Percentiles rank a stretch among this genome's conserved stretches.
Conservation (phyloP, 2,329 filamentous ascomycete species). For the Aspergillus sp. region DNA sequence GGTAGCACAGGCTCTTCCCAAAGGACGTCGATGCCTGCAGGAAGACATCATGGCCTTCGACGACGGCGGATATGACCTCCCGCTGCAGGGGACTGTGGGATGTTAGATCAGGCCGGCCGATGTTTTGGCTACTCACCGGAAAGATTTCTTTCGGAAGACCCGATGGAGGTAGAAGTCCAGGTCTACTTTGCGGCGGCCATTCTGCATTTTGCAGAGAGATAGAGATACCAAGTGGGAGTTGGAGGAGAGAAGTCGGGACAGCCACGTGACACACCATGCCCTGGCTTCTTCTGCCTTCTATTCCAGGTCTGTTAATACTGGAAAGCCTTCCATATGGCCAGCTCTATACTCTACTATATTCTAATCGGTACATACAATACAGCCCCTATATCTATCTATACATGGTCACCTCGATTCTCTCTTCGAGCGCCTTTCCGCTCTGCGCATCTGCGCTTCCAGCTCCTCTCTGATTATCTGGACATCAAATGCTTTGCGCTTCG, state of each 20-base stretch:
- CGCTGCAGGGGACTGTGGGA: slow-evolving; percentile 63
- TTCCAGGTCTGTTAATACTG: too few species aligned
- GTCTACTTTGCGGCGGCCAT: slow-evolving; percentile 39
- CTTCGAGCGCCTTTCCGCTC: slow-evolving; percentile 3
- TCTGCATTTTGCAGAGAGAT: slow-evolving; percentile 15
- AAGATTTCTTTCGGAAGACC: slow-evolving; percentile 64
- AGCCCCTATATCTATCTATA: too few species aligned
- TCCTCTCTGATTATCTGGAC: slow-evolving; percentile 29
- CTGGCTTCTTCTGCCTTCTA: too few species aligned
- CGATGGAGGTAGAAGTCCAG: slow-evolving; percentile 64
- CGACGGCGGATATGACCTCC: slow-evolving; percentile 74
- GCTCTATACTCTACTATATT: too few species aligned
- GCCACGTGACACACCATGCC: too few species aligned
- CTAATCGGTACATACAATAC: too few species aligned
- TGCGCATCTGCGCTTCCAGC: slow-evolving; percentile 26
- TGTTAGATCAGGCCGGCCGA: neutral
- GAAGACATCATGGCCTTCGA: slow-evolving; percentile 82
- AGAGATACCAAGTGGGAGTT: too few species aligned
- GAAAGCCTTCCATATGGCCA: too few species aligned
- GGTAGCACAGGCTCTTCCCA: slow-evolving; percentile 88
- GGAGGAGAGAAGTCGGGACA: too few species aligned
- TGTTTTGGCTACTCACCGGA: slow-evolving; percentile 45
- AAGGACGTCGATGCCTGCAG: slow-evolving; percentile 69
- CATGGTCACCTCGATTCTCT: too few species aligned
- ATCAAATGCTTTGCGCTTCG: slow-evolving; percentile 26